Conservation (phyloP, 129 eudicot species). For the Scalesia atractyloides region DNA sequence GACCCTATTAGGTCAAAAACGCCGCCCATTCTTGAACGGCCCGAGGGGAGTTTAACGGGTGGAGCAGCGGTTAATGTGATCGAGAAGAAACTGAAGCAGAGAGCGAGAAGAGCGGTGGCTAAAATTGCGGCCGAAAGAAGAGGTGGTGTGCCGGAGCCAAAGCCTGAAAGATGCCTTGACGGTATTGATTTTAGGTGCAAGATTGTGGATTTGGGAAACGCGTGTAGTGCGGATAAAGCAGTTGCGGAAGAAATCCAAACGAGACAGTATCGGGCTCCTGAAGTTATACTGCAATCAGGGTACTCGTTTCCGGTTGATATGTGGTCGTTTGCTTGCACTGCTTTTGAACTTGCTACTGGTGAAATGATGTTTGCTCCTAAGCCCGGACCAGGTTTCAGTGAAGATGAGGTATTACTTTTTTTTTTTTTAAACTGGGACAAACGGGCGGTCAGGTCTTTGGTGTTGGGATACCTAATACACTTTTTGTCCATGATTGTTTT, state of each 20-base stretch:
- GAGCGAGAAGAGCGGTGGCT: conserved; percentile 94
- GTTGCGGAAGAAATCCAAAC: conserved; percentile 91
- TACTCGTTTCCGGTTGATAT: conserved; percentile 84
- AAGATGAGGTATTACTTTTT: conserved; percentile 74
- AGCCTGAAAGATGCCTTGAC: conserved; percentile 75
- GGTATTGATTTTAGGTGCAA: conserved; percentile 85
- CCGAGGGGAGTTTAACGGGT: conserved; percentile 74
- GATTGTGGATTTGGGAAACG: conserved; percentile 95
- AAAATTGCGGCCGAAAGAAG: conserved; percentile 68
- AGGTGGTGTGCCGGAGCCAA: conserved; percentile 42
- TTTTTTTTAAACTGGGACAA: neutral
- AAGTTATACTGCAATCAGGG: conserved; percentile 79
- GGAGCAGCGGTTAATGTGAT: conserved; percentile 58
- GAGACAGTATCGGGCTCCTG: conserved; percentile 98
- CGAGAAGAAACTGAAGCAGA: conserved; percentile 84
- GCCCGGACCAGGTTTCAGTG: conserved; percentile 80
- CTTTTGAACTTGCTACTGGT: conserved; percentile 99
- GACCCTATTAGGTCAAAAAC: conserved; percentile 75
- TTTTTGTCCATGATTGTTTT: neutral
- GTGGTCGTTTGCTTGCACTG: conserved; percentile 99
- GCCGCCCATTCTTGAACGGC: conserved; percentile 82
- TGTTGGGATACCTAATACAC: neutral
- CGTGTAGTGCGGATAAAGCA: conserved; percentile 84
- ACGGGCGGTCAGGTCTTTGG: neutral
- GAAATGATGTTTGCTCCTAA: conserved; percentile 98